Conservation (phyloP, 164 flowering plant genomes). For the Kingdonia uniflora region DNA sequence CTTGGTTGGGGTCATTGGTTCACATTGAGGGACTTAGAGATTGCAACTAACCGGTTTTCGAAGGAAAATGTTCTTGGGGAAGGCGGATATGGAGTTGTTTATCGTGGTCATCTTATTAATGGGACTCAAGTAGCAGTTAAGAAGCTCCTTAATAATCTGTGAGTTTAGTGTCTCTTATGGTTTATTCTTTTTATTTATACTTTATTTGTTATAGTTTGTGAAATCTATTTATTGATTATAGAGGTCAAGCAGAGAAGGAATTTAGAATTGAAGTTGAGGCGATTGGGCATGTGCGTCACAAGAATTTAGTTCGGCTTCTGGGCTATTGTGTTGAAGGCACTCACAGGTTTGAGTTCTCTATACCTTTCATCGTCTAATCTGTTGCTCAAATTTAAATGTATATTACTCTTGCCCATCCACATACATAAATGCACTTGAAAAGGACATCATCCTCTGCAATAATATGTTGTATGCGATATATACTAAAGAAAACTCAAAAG, state of each 20-base stretch:
- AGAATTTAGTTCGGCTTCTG: conserved; percentile 80
- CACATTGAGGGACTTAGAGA: conserved; percentile 72
- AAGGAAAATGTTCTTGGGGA: conserved; percentile 77
- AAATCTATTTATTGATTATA: conserved; percentile 12
- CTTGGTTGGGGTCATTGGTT: conserved; percentile 99
- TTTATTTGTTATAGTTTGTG: not conserved
- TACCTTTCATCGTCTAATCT: no score
- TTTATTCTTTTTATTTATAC: not conserved
- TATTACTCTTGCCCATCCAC: no score
- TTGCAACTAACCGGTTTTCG: conserved; percentile 66
- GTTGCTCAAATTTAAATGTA: no score
- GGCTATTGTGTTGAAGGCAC: conserved; percentile 93
- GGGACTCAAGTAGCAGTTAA: conserved; percentile 83
- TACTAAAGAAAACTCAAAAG: no score
- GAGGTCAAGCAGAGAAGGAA: conserved; percentile 95
- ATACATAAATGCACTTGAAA: no score
- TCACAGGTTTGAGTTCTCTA: conserved; percentile 44
- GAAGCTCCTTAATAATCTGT: conserved; percentile 81
- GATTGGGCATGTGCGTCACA: conserved; percentile 88
- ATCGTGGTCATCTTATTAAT: conserved; percentile 59
- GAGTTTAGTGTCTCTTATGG: conserved; percentile 17
- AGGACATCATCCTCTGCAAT: no score
- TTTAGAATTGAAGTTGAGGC: conserved; percentile 94
- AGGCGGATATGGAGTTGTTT: conserved; percentile 92
- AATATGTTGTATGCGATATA: no score